These are phyloP conservation scores for Huntiella savannae DNA, from an alignment of 2,329 filamentous ascomycete species.

Conservation along the genomic window DNA sequence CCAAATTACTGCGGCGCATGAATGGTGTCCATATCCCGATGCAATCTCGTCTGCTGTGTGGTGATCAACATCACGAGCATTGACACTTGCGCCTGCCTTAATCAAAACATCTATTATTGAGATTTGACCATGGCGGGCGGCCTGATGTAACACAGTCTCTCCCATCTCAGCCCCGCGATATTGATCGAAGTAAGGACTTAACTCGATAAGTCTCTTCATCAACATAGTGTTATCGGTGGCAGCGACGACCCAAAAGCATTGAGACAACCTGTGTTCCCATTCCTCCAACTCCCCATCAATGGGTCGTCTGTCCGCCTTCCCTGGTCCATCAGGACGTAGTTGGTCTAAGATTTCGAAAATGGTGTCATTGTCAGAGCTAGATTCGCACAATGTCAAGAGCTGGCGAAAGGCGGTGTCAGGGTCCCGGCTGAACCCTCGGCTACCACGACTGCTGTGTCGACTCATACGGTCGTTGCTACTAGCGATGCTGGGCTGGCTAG, in stretches of 20 bases:
- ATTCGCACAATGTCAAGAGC: slow-evolving; percentile 11
- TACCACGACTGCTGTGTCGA: background rate
- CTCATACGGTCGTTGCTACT: slow-evolving; percentile 2
- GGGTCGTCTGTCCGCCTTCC: too few relatives aligned
- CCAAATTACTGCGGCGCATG: too few relatives aligned
- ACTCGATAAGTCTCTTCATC: slow-evolving; percentile 4
- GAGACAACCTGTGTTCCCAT: background rate
- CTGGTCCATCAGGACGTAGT: too few relatives aligned
- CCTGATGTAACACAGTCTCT: slow-evolving; percentile 8
- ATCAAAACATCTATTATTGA: slow-evolving; percentile 7
- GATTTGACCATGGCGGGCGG: background rate
- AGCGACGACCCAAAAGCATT: slow-evolving; percentile 5
- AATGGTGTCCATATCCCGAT: too few relatives aligned
- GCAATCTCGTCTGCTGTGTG: too few relatives aligned
- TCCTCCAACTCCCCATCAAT: background rate
- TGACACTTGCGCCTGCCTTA: slow-evolving; percentile 1
- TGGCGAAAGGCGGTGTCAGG: background rate
- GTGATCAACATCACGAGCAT: background rate
- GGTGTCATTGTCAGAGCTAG: slow-evolving; percentile 12
- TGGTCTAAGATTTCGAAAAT: slow-evolving; percentile 6
- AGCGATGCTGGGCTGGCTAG: background rate
- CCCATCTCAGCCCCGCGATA: slow-evolving; percentile 1
- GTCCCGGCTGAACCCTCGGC: slow-evolving; percentile 3
- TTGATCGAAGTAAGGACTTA: background rate
- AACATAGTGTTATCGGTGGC: slow-evolving; percentile 6